Evolutionary conservation across 768 basidiomycete species (phyloP).

Genomic region (Boletus insuetus): DNA sequence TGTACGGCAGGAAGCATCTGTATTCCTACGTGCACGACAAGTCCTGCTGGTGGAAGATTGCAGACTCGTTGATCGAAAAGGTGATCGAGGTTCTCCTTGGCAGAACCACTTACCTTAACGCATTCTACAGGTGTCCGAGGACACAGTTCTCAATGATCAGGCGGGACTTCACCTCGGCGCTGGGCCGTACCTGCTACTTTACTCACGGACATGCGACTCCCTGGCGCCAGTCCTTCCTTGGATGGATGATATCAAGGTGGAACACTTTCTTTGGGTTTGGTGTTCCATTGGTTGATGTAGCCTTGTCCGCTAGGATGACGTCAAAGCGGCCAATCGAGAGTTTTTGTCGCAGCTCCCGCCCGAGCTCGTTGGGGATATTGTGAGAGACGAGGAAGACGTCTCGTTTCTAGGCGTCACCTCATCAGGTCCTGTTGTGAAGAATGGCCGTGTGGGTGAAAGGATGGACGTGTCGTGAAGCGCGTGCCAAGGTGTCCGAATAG

Average conservation of each 20-base stretch:
- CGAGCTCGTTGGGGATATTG: slow-evolving; percentile 28
- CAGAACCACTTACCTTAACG: not conserved
- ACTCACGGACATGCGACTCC: slow-evolving; percentile 39
- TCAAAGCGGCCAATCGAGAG: slow-evolving; percentile 36
- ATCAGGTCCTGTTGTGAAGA: not conserved
- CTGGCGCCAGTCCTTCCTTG: slow-evolving; percentile 17
- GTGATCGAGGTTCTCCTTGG: slow-evolving; percentile 29
- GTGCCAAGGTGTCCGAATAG: not conserved
- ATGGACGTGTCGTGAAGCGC: slow-evolving; percentile 18
- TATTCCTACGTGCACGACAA: slow-evolving; percentile 71
- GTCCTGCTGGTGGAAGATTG: slow-evolving; percentile 77
- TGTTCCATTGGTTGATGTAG: not conserved
- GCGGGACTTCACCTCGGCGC: slow-evolving; percentile 72
- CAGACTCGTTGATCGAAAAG: slow-evolving; percentile 67
- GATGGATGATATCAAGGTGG: slow-evolving; percentile 32
- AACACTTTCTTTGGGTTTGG: not conserved
- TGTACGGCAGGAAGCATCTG: slow-evolving; percentile 72
- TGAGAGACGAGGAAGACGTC: slow-evolving; percentile 10
- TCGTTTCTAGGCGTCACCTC: not conserved
- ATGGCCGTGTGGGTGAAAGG: not conserved
- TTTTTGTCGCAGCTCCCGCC: slow-evolving; percentile 36
- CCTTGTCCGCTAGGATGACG: slow-evolving; percentile 22
- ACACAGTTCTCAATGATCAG: slow-evolving; percentile 63
- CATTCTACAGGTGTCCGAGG: slow-evolving; percentile 59
- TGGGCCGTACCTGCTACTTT: slow-evolving; percentile 78